Evolutionary conservation across 1,284 basidiomycete genomes (phyloP), one percentile per base, ranked within the genome.

Genomic region (Tilletia walkeri): DNA sequence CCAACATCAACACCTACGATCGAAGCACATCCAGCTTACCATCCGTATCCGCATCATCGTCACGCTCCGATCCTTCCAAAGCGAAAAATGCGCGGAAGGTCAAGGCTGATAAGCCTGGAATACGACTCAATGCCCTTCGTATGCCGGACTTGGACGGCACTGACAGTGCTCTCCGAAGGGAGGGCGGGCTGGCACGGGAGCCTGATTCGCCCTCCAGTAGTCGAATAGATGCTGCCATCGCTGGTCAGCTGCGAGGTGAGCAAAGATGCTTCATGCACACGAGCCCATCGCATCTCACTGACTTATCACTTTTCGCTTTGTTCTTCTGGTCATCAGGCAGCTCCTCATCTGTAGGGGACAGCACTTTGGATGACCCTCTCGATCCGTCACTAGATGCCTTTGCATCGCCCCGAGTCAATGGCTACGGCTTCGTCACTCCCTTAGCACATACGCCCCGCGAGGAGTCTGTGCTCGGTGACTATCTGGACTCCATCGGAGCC

Each of bases 391-490:
- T 41, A 20, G n/a, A 16, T 12, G 12, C 16, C 67, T n/a, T 70
- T 0, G 68, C 74, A 16, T 38, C 59, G 9, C 79, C 78, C 0
- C 72, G 69, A 10, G 75, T 82, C 12, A 71, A 70, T 45, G 80
- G 79, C 5, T 82, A 76, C 50, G 73, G 74, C 10, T 82, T 80
- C 53, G 79, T 82, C 12, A 74, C 71, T 2, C 77, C 77, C 2
- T 68, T 72, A 18, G 59, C 59, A 18, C 59, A 63, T 4, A 63
- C 59, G 4, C 59, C 59, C 4, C 59, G 59, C 3, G 59, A 63
- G 36, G 59, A 63, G n/a, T 63, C 59, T 10, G 59, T 63, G 34
- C 59, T 63, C 1, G 59, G 59, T 16, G 59, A 63, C 59, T 63
- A 63, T 16, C 36, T 63, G 9, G 59, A 63, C 36, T 63, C 59